Evolutionary conservation across 2,329 filamentous ascomycete genomes (phyloP).

Genomic region (Penicillium sp.): DNA sequence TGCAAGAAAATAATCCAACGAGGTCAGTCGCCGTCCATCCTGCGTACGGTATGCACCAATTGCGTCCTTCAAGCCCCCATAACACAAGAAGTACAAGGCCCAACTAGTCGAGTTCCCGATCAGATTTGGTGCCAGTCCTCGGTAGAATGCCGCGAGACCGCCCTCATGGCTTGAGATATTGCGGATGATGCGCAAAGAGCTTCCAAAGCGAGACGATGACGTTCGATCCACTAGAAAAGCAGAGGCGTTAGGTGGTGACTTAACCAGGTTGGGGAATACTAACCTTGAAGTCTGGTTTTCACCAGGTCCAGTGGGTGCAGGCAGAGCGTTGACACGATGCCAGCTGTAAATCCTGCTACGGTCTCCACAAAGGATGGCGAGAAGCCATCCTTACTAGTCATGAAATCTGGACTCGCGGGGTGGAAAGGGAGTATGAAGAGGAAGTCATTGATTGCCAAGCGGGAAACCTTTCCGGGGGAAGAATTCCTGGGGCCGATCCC

Average conservation of each 20-base stretch:
- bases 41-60: slow-evolving; percentile 41
- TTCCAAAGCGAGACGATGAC: slow-evolving; percentile 46
- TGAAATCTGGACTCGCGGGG: slow-evolving; percentile 28
- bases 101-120: slow-evolving; percentile 85
- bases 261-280: background rate
- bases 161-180: slow-evolving; percentile 52
- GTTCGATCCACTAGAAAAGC: slow-evolving; percentile 45
- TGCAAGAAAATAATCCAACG: slow-evolving; percentile 72
- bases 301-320: slow-evolving; percentile 92
- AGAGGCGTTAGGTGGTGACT: background rate
- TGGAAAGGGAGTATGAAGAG: background rate
- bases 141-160: slow-evolving; percentile 67
- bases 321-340: slow-evolving; percentile 74
- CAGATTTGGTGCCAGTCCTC: slow-evolving; percentile 83
- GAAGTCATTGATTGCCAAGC: background rate
- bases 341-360: slow-evolving; percentile 82
- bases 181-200: slow-evolving; percentile 49
- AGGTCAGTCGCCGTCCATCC: slow-evolving; percentile 43
- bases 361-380: slow-evolving; percentile 78
- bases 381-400: slow-evolving; percentile 50
- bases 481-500: no score
- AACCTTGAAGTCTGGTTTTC: slow-evolving; percentile 92
- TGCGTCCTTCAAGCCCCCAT: slow-evolving; percentile 54
- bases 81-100: slow-evolving; percentile 85
- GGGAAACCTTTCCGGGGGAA: background rate